These are phyloP conservation scores for Syncephalastrum monosporum DNA, from an alignment of 371 early-diverging fungal species.

Conservation along the genomic window DNA sequence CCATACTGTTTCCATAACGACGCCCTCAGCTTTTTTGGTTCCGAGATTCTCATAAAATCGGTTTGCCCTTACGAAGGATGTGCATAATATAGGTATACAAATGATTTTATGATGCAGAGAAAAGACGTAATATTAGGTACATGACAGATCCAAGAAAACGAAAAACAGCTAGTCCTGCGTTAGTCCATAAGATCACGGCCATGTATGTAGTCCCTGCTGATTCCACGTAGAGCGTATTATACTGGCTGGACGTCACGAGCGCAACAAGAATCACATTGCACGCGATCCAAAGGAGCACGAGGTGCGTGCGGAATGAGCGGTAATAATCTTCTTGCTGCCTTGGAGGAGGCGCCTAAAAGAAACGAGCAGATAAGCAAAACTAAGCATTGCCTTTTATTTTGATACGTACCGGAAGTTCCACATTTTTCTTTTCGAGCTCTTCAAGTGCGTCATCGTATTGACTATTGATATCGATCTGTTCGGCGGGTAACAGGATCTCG, in stretches of 20 bases:
- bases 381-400: not conserved
- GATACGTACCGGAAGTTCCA: slow-evolving; percentile 26
- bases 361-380: not conserved
- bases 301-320: slow-evolving; percentile 81
- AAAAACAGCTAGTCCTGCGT: slow-evolving; percentile 74
- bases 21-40: too few relatives aligned
- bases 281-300: slow-evolving; percentile 83
- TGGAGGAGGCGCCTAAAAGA: slow-evolving; percentile 46
- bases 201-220: slow-evolving; percentile 68
- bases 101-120: slow-evolving; percentile 14
- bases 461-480: slow-evolving; percentile 62
- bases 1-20: too few relatives aligned
- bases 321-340: slow-evolving; percentile 80
- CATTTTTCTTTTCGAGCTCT: slow-evolving; percentile 37
- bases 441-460: slow-evolving; percentile 71
- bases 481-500: slow-evolving; percentile 67
- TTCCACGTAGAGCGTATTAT: slow-evolving; percentile 23
- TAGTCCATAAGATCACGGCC: slow-evolving; percentile 84
- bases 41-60: not conserved
- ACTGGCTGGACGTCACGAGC: slow-evolving; percentile 44
- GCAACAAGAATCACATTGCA: slow-evolving; percentile 78
- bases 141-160: slow-evolving; percentile 77
- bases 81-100: not conserved
- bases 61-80: too few relatives aligned
- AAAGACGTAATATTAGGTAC: slow-evolving; percentile 62